These are phyloP conservation scores for Gentiana macrophylla DNA, from an alignment of 257 asterid species.

Conservation along the genomic window DNA sequence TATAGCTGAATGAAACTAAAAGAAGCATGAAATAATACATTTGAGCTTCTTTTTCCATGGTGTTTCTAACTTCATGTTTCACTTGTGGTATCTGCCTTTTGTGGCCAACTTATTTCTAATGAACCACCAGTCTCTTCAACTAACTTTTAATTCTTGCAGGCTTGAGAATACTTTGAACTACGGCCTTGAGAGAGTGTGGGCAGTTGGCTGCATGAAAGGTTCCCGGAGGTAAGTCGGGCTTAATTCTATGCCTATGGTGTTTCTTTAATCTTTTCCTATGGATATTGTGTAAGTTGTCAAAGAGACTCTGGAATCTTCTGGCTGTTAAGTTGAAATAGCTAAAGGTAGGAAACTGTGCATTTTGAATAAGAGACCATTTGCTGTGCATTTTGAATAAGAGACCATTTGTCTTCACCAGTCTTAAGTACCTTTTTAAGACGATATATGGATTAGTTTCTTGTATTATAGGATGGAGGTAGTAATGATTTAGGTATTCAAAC, in stretches of 20 bases:
- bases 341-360: not conserved
- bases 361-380: not conserved
- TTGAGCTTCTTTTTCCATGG: too few species aligned
- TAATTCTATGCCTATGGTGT: conserved; percentile 1
- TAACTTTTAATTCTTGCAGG: conserved; percentile 29
- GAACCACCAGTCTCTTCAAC: not conserved
- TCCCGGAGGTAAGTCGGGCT: conserved; percentile 61
- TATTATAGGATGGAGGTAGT: not conserved
- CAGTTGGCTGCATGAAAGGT: conserved; percentile 77
- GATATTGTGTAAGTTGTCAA: not conserved
- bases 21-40: too few species aligned
- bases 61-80: not conserved
- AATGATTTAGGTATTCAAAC: not conserved
- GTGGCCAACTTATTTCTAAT: too few species aligned
- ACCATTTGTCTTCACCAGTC: too few species aligned
- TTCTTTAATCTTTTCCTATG: conserved; percentile 1
- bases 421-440: not conserved
- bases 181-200: conserved; percentile 98
- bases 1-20: too few species aligned
- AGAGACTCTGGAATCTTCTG: not conserved
- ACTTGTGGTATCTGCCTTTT: not conserved
- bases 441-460: not conserved
- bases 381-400: not conserved
- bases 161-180: conserved; percentile 87
- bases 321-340: not conserved